A percentile compares a stretch with the other conserved stretches of the same genome.
Conservation (phyloP, 352 stramenopile genomes). For the Lagenidium sp. region DNA sequence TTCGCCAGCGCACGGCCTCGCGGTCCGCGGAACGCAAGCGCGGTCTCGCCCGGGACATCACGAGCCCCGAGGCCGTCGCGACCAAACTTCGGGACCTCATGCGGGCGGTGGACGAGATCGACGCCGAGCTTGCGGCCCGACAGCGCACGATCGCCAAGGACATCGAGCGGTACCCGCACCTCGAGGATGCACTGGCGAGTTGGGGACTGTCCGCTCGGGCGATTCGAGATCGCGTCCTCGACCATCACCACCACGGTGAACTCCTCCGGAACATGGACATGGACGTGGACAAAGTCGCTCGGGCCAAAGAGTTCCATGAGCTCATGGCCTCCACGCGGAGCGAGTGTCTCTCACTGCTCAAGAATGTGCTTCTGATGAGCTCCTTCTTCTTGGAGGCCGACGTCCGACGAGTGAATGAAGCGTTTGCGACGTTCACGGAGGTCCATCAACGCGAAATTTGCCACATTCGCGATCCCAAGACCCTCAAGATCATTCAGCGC, state of each 20-base stretch:
- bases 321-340: constrained; percentile 22
- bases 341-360: constrained; percentile 33
- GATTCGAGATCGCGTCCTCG: constrained; percentile 26
- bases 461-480: constrained; percentile 22
- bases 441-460: constrained; percentile 30
- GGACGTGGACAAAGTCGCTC: constrained; percentile 15
- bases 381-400: constrained; percentile 52
- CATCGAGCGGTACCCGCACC: constrained; percentile 10
- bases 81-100: constrained; percentile 30
- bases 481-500: constrained; percentile 25
- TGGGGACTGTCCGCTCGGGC: constrained; percentile 19
- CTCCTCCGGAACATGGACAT: constrained; percentile 22
- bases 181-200: constrained; percentile 16
- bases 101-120: constrained; percentile 30
- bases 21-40: constrained; percentile 20
- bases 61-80: constrained; percentile 17
- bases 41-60: constrained; percentile 19
- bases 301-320: constrained; percentile 30
- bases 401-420: constrained; percentile 32
- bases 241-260: constrained; percentile 19
- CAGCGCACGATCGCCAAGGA: neutral
- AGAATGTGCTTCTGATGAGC: constrained; percentile 43
- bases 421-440: constrained; percentile 13
- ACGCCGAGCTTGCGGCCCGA: constrained; percentile 25
- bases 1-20: constrained; percentile 25